These are phyloP conservation scores for Polygonum aviculare DNA, from an alignment of 148 eudicot genomes.

Conservation along the genomic window DNA sequence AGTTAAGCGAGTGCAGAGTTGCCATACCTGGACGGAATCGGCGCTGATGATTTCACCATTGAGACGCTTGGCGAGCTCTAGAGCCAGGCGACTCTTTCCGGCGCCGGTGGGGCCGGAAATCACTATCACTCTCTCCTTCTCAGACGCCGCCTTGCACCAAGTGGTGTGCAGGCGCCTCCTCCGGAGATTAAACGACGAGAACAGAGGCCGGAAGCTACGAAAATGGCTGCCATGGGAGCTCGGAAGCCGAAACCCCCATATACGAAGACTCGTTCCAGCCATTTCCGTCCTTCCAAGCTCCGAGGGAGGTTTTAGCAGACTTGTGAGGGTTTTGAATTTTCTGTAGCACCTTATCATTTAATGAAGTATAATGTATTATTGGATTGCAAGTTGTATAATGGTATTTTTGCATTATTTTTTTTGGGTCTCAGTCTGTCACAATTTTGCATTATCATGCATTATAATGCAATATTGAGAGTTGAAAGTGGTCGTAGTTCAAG, in stretches of 20 bases:
- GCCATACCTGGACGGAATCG: constrained; percentile 83
- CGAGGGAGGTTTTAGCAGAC: not conserved
- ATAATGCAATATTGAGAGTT: too few species aligned
- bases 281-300: not conserved
- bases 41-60: constrained; percentile 94
- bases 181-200: constrained; percentile 9
- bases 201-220: not conserved
- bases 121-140: constrained; percentile 61
- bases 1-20: not conserved
- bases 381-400: too few species aligned
- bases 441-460: too few species aligned
- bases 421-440: too few species aligned
- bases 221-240: not conserved
- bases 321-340: not conserved
- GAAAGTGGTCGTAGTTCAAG: not conserved
- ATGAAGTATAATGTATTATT: too few species aligned
- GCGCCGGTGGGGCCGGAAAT: constrained; percentile 96
- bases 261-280: constrained; percentile 14
- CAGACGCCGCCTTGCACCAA: constrained; percentile 20
- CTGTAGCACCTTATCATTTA: not conserved
- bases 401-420: too few species aligned
- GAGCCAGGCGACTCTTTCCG: constrained; percentile 74
- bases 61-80: constrained; percentile 80
- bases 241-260: constrained; percentile 18
- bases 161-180: constrained; percentile 24